A percentile compares a stretch with the other conserved stretches of the same genome.
Conservation (phyloP, 225 moss, liverwort and hornwort species). For the Polytrichum commune region DNA sequence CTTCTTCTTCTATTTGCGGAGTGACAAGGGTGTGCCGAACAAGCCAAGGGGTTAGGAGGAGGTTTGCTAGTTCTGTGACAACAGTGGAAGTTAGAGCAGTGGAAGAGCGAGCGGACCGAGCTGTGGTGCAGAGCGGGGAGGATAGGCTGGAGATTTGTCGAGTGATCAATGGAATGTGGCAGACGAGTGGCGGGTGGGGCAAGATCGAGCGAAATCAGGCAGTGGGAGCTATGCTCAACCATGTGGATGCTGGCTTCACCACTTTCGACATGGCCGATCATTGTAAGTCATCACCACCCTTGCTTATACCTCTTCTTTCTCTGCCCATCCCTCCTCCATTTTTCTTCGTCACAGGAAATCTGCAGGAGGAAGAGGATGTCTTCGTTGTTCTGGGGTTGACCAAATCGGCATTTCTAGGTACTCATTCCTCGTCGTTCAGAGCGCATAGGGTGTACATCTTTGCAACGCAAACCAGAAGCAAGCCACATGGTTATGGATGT, state of each 20-base stretch:
- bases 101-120: slow-evolving; percentile 34
- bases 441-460: too few species aligned
- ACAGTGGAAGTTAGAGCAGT: slow-evolving; percentile 14
- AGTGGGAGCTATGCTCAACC: slow-evolving; percentile 77
- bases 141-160: slow-evolving; percentile 90
- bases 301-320: too few species aligned
- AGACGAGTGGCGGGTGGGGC: slow-evolving; percentile 97
- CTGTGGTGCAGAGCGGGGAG: slow-evolving; percentile 55
- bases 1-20: too few species aligned
- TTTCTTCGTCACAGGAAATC: too few species aligned
- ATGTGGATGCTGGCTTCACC: slow-evolving; percentile 72
- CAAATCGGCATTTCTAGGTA: too few species aligned
- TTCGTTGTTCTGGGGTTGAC: too few species aligned
- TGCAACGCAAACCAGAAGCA: too few species aligned
- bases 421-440: not conserved
- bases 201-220: slow-evolving; percentile 67
- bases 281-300: slow-evolving; percentile 44
- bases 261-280: slow-evolving; percentile 98
- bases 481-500: too few species aligned
- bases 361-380: too few species aligned
- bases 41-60: not conserved
- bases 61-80: slow-evolving; percentile 7
- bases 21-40: too few species aligned
- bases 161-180: slow-evolving; percentile 98
- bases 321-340: too few species aligned